Evolutionary conservation across 2,329 filamentous ascomycete species (phyloP), one percentile per base, ranked within the genome.

Genomic region (Coniochaeta prunicola): DNA sequence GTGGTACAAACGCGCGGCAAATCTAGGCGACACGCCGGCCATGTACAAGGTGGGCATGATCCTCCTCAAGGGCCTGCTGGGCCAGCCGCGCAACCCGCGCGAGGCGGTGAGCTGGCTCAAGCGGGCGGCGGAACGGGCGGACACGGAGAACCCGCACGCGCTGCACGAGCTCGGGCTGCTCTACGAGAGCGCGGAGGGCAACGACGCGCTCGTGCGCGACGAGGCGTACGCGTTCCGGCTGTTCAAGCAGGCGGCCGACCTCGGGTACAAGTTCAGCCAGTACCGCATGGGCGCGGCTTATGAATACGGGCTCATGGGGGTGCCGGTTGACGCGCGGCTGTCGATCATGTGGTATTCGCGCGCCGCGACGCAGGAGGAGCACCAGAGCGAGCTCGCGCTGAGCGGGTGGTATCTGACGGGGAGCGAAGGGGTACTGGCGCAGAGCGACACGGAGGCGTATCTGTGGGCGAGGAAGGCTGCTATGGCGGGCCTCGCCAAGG

Each of bases 41-140:
- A 96, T 97, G 91, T 99, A 97, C 78, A 99, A 99, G 74, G 86
- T 97, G 74, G 94, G 94, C 60, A 96, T 97, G 88, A 96, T 99
- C 64, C 78, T 91, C 62, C 83, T 97, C 58, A 97, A 97, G 73
- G 94, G 93, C 12, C 80, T 97, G 30, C 82, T 99, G n/a, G 92
- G 92, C 4, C 92, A 97, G 70, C 83, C 81, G 26, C 85, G 80
- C 68, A 96, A 96, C 68, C 84, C 91, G 2, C 83, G 89, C 48
- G 94, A 97, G 74, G 92, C 92, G 19, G 84, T 97, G 26, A 87
- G 85, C 24, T 97, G 94, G 92, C 81, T 99, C 57, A 96, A 96
- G 76, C 86, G 92, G 50, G 94, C 94, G 2, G 92, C 92, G 0
- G 92, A 97, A 65, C 83, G 86, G 24, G 92, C 93, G 0, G 91